Evolutionary conservation across 805 yeast species (phyloP), one percentile per base, ranked within the genome.

Genomic region (Vanderwaltozyma yarrowii): DNA sequence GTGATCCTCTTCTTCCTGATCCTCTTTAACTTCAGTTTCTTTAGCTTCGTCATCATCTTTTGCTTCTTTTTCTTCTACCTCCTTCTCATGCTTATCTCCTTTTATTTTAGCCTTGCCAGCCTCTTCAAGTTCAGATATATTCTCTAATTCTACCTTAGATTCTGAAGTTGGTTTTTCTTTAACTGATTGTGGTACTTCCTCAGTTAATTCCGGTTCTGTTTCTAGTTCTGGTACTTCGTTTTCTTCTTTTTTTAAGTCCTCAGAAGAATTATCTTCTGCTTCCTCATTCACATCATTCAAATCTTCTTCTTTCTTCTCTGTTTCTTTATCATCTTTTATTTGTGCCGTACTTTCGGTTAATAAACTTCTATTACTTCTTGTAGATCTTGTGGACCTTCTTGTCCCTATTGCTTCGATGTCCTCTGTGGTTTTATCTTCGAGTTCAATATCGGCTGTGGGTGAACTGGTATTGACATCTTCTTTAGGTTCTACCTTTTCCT

Each of bases 41-140:
- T 14, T 13, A 5, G 20, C 18, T 50, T 80, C 88, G 49, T 83
- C 94, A 25, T 81, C 89, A n/a, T n/a, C n/a, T 14, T 11, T 14
- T 17, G 76, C 87, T 8, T 75, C 85, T 13, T 76, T 84, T 17
- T 18, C 11, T 40, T 26, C 15, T 27, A 69, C 78, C 21, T 66
- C 23, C 28, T 19, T 32, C n/a, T 30, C 16, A 26, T 16, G 30
- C 37, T 14, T 35, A 26, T 56, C 43, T 32, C 29, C 43, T 16
- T 30, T 33, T 8, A 27, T 36, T 30, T 38, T 40, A 27, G 30
- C 30, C 44, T 34, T 39, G n/a, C n/a, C n/a, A n/a, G n/a, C n/a
- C n/a, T n/a, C n/a, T n/a, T n/a, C n/a, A n/a, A n/a, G n/a, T 42
- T 18, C 37, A 27, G 24, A 14, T 12, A 17, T 32, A 40, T 8